Evolutionary conservation across 768 basidiomycete species (phyloP), one percentile per base, ranked within the genome.

Genomic region (Lactarius hatsudake): DNA sequence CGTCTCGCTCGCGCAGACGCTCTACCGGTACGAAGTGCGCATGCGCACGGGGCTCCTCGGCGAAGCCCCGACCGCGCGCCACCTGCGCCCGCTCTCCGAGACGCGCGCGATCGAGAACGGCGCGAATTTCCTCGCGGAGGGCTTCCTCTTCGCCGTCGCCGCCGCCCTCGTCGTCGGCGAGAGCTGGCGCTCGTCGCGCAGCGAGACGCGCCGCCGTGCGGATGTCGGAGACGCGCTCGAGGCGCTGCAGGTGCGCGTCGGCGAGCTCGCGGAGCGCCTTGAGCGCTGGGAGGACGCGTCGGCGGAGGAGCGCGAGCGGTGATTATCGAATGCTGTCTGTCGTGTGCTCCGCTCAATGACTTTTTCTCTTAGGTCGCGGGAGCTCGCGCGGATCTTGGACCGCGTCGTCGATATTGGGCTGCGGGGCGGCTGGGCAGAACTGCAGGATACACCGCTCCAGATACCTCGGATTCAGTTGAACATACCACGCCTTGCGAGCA

Each of bases 21-120:
- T 93, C 83, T 88, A 94, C 76, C 86, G 87, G 51, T 80, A 84
- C 38, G 92, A 94, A 75, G 80, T 88, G 9, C 82, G 83, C 71
- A 79, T 94, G 56, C 84, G 92, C 32, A 91, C 88, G 2, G 85
- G 86, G 74, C 83, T 94, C 32, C 83, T 94, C 64, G 90, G 91
- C 7, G 91, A 93, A 73, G 85, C 88, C 32, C 84, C 87, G 8
- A 86, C n/a, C 23, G 12, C 48, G 2, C 51, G 85, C 56, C 81
- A 86, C 69, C 81, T 93, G 53, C 83, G 90, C 12, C 92, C 93
- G 6, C 80, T 94, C 23, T 91, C 90, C 1, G 92, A 94, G 74
- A 81, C 86, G 69, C 92, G 91, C 66, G 93, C 93, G 0, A 90
- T 94, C 66, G 91, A 93, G 66, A 93, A 89, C 71, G 93, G 93